Evolutionary conservation across 495 filamentous ascomycete species (phyloP), one percentile per base, ranked within the genome.

Genomic region (Amorphotheca resinae): DNA sequence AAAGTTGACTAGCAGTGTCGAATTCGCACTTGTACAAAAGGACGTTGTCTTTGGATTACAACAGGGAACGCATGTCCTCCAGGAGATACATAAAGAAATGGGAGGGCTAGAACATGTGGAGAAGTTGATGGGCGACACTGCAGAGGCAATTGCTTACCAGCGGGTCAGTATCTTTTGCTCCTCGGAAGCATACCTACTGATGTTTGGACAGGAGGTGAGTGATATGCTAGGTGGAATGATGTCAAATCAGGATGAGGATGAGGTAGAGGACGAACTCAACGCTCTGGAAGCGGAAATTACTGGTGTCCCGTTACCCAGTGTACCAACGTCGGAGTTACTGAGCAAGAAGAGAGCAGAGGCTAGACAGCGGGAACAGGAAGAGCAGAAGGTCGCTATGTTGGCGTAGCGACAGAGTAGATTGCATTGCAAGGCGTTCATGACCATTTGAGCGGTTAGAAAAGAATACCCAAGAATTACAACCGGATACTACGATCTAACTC

Each of bases 11-110:
- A 74, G 74, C 39, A 78, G 80, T 53, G 80, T 96, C 42, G 89
- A 96, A 63, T 96, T 96, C 62, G 81, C 89, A 32, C 72, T 91
- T 9, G 87, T 96, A 23, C 87, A 96, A 67, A 94, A 93, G 62
- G 87, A 94, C 64, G 83, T 98, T 4, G 46, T 96, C 9, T 95
- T 80, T 58, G 91, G 91, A 1, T 65, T 98, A 48, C 82, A 93
- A 58, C 85, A 95, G 65, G 91, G 91, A 15, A 96, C 91, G 1
- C 68, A 69, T 33, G 91, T 95, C 22, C 67, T 98, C 47, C 75
- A 80, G 52, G 82, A 93, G 54, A 95, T 98, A 44, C 78, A 95
- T 52, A 76, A 74, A 48, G 91, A 98, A 65, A 98, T 98, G 87
- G 93, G 89, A 21, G 88, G 88, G 0, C 68, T 98, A 41, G 87